These are phyloP conservation scores for Elsinoe necatrix DNA, from an alignment of 2,329 filamentous ascomycete species.

Conservation along the genomic window DNA sequence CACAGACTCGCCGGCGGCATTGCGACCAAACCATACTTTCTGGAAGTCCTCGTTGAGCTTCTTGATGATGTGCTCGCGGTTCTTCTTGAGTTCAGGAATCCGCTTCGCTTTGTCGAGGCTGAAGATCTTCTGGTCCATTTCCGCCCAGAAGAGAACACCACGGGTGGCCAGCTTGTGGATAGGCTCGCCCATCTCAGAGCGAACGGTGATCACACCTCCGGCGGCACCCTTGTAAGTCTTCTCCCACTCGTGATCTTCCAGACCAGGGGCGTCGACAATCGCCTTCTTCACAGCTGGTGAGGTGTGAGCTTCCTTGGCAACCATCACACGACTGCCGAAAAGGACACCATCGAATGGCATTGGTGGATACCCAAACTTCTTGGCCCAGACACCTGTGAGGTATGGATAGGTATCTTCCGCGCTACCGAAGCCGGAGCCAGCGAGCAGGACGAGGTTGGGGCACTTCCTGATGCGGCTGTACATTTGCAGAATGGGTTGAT, in stretches of 20 bases:
- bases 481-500: conserved; percentile 83
- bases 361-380: conserved; percentile 72
- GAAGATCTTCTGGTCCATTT: conserved; percentile 99
- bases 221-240: conserved; percentile 85
- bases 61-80: conserved; percentile 84
- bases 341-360: conserved; percentile 94
- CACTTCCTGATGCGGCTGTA: conserved; percentile 79
- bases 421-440: conserved; percentile 85
- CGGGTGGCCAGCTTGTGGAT: conserved; percentile 98
- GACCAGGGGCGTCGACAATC: conserved; percentile 75
- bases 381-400: conserved; percentile 82
- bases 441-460: conserved; percentile 79
- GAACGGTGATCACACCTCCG: conserved; percentile 90
- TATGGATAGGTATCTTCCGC: conserved; percentile 88
- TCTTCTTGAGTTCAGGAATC: conserved; percentile 77
- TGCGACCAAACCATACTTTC: conserved; percentile 91
- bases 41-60: conserved; percentile 95
- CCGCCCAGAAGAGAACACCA: conserved; percentile 92
- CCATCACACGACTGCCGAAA: conserved; percentile 91
- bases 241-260: conserved; percentile 80
- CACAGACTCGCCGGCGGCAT: conserved; percentile 68
- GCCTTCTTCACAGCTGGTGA: conserved; percentile 81
- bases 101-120: conserved; percentile 91
- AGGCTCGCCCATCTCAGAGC: conserved; percentile 98
- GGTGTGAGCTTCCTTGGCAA: conserved; percentile 83